A percentile compares a stretch with the other conserved stretches of the same genome.
Conservation (phyloP, 192 early-diverging fungal genomes). For the Anaeromyces robustus region DNA sequence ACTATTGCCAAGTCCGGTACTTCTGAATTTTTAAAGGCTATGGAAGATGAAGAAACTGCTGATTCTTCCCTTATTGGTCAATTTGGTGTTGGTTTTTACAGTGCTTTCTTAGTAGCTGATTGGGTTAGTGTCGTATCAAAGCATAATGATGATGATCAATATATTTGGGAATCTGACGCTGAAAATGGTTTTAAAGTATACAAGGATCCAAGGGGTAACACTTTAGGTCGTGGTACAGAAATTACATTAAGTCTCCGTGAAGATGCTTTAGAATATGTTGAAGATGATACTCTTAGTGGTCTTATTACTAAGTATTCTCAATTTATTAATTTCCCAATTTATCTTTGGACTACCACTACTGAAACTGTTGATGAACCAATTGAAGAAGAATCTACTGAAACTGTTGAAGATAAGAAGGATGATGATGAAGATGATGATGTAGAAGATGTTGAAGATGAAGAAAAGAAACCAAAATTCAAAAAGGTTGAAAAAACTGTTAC, state of each 20-base stretch:
- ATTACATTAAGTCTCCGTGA: slow-evolving; percentile 84
- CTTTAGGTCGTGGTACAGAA: slow-evolving; percentile 83
- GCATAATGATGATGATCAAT: slow-evolving; percentile 70
- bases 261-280: slow-evolving; percentile 67
- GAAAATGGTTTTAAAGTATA: slow-evolving; percentile 76
- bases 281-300: slow-evolving; percentile 40
- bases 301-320: slow-evolving; percentile 82
- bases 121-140: slow-evolving; percentile 83
- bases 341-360: slow-evolving; percentile 46
- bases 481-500: slow-evolving; percentile 35
- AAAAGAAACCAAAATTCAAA: slow-evolving; percentile 24
- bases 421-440: slow-evolving; percentile 19
- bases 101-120: slow-evolving; percentile 90
- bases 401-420: slow-evolving; percentile 9
- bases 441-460: slow-evolving; percentile 21
- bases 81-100: slow-evolving; percentile 99
- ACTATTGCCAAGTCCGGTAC: slow-evolving; percentile 98
- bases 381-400: slow-evolving; percentile 15
- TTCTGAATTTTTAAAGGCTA: slow-evolving; percentile 62
- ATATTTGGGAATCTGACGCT: slow-evolving; percentile 90
- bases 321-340: slow-evolving; percentile 98
- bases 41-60: slow-evolving; percentile 42
- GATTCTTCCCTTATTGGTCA: slow-evolving; percentile 67
- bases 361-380: slow-evolving; percentile 37
- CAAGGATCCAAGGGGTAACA: slow-evolving; percentile 78